Evolutionary conservation across 2,329 filamentous ascomycete genomes (phyloP).

Genomic region (Cercospora brassicicola): DNA sequence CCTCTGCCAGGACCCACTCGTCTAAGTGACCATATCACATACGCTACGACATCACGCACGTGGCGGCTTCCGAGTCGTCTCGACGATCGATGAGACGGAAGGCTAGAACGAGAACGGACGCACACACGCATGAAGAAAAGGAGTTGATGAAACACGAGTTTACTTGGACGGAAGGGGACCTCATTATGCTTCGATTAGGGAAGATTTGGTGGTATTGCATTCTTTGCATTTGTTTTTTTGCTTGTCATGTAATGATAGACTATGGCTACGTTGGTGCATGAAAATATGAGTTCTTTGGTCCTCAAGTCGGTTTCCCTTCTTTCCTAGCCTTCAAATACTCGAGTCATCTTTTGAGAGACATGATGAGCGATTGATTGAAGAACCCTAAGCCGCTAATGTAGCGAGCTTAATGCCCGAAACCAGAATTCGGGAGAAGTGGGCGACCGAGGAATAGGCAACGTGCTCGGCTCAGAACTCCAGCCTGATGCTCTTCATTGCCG

Average conservation of each 20-base stretch:
- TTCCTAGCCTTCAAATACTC: not conserved
- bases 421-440: too few species aligned
- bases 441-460: too few species aligned
- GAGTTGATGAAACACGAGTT: not conserved
- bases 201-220: not conserved
- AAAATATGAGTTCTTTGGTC: not conserved
- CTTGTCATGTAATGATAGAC: not conserved
- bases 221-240: not conserved
- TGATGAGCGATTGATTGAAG: not conserved
- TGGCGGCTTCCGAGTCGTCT: not conserved
- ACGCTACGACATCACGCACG: not conserved
- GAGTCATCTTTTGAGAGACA: not conserved
- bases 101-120: not conserved
- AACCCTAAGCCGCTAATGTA: too few species aligned
- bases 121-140: not conserved
- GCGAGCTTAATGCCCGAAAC: too few species aligned
- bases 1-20: not conserved
- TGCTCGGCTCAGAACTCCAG: too few species aligned
- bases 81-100: not conserved
- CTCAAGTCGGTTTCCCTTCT: not conserved
- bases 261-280: not conserved
- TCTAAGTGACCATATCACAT: not conserved
- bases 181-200: not conserved
- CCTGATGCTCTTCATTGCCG: too few species aligned
- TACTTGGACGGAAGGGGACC: not conserved